A percentile compares a stretch with the other conserved stretches of the same genome.
Evolutionary conservation across 2,329 filamentous ascomycete genomes (phyloP).

Genomic region (Fusarium nematophilum): DNA sequence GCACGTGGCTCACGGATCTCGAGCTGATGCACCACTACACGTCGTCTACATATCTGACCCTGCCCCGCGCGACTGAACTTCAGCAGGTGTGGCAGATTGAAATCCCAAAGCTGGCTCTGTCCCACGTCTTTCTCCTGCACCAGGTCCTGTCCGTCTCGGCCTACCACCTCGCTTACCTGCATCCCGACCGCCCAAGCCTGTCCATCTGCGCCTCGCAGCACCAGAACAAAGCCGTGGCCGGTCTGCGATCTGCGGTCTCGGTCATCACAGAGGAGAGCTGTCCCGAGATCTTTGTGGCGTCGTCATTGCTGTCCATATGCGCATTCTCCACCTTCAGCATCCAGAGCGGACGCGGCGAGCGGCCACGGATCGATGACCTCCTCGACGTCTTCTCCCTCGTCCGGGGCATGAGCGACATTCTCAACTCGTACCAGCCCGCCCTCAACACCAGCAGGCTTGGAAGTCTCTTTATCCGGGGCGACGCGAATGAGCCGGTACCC

Average conservation of each 20-base stretch:
- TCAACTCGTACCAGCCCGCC: slow-evolving; percentile 38
- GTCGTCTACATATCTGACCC: slow-evolving; percentile 44
- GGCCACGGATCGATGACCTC: slow-evolving; percentile 45
- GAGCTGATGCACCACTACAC: slow-evolving; percentile 52
- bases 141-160: slow-evolving; percentile 48
- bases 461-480: slow-evolving; percentile 6
- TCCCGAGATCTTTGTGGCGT: slow-evolving; percentile 48
- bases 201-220: slow-evolving; percentile 47
- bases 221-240: slow-evolving; percentile 47
- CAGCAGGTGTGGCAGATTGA: slow-evolving; percentile 47
- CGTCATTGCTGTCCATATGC: slow-evolving; percentile 48
- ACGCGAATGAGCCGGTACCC: background rate
- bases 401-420: slow-evolving; percentile 47
- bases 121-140: slow-evolving; percentile 46
- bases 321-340: slow-evolving; percentile 44
- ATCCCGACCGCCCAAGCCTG: slow-evolving; percentile 38
- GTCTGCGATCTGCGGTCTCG: slow-evolving; percentile 43
- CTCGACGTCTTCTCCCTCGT: slow-evolving; percentile 48
- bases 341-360: slow-evolving; percentile 21
- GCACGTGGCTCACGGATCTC: slow-evolving; percentile 49
- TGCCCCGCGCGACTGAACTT: slow-evolving; percentile 45
- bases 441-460: slow-evolving; percentile 12
- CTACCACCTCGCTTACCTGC: slow-evolving; percentile 44
- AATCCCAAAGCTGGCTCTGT: slow-evolving; percentile 42
- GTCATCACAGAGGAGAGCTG: slow-evolving; percentile 45